Evolutionary conservation across 495 filamentous ascomycete species (phyloP).

Genomic region (Bacidia rubella): DNA sequence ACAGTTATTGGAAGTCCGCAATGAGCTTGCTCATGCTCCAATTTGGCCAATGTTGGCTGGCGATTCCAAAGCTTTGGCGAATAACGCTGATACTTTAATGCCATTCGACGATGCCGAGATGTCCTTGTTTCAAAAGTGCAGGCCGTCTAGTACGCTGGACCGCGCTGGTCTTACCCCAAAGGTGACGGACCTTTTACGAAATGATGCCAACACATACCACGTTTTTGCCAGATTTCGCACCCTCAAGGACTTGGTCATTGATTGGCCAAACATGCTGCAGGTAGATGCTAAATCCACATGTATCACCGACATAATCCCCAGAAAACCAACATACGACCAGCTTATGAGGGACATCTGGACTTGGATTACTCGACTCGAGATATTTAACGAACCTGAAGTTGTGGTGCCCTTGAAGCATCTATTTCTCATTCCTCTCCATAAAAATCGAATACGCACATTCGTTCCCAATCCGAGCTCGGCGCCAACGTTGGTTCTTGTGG

Average conservation of each 20-base stretch:
- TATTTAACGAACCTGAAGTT: too few species aligned
- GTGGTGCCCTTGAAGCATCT: too few species aligned
- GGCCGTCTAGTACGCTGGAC: conserved; percentile 3
- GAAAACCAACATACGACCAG: not conserved
- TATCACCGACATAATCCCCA: not conserved
- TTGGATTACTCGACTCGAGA: conserved; percentile 9
- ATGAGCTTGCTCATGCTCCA: conserved; percentile 1
- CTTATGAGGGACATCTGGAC: conserved; percentile 6
- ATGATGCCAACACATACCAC: not conserved
- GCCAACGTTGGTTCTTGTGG: too few species aligned
- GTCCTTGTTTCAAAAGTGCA: conserved; percentile 3
- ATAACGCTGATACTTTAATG: not conserved
- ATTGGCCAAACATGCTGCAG: conserved; percentile 7
- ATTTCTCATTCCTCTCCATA: conserved; percentile 8
- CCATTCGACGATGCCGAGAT: conserved; percentile 6
- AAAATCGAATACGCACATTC: conserved; percentile 1
- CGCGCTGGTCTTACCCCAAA: not conserved
- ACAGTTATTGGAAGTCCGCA: not conserved
- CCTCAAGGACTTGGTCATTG: conserved; percentile 1
- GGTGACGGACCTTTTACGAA: not conserved
- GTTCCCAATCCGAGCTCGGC: too few species aligned
- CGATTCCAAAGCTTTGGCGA: not conserved
- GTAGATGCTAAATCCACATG: not conserved
- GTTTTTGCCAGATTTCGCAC: conserved; percentile 1
- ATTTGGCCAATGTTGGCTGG: conserved; percentile 12